These are phyloP conservation scores for Arthrobotrys musiformis DNA, from an alignment of 2,329 filamentous ascomycete species.

Conservation along the genomic window DNA sequence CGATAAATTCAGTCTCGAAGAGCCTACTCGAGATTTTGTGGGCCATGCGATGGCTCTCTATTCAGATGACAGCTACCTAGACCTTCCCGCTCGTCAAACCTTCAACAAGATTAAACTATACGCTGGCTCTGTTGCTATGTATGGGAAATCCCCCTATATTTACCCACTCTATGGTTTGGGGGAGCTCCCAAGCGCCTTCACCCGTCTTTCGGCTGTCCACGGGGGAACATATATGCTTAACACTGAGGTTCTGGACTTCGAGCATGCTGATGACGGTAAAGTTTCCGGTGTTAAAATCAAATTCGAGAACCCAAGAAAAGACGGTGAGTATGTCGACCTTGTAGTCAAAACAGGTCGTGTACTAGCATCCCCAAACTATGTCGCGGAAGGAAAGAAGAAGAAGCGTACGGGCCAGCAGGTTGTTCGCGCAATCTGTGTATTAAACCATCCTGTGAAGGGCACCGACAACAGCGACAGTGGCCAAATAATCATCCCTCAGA, in stretches of 20 bases:
- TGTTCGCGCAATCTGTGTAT: conserved; percentile 94
- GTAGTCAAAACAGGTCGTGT: conserved; percentile 97
- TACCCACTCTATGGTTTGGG: conserved; percentile 97
- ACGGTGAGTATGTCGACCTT: conserved; percentile 82
- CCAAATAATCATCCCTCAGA: conserved; percentile 97
- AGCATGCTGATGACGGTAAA: conserved; percentile 80
- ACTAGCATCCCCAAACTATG: conserved; percentile 95
- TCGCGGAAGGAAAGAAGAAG: conserved; percentile 75
- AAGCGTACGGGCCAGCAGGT: conserved; percentile 87
- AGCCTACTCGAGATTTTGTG: conserved; percentile 90
- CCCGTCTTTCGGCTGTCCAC: conserved; percentile 96
- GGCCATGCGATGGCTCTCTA: conserved; percentile 98
- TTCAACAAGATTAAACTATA: conserved; percentile 94
- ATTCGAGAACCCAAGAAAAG: conserved; percentile 82
- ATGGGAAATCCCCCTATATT: conserved; percentile 99
- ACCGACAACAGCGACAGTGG: conserved; percentile 89
- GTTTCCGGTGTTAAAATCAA: conserved; percentile 84
- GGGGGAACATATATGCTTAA: conserved; percentile 99
- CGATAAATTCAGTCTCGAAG: conserved; percentile 94
- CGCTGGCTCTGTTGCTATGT: conserved; percentile 95
- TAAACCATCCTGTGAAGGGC: conserved; percentile 92
- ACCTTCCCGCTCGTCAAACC: conserved; percentile 77
- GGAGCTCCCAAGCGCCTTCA: conserved; percentile 97
- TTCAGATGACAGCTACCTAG: conserved; percentile 87
- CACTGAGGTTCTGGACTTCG: conserved; percentile 88